Evolutionary conservation across 2,329 filamentous ascomycete species (phyloP).

Genomic region (Fusarium sp.): DNA sequence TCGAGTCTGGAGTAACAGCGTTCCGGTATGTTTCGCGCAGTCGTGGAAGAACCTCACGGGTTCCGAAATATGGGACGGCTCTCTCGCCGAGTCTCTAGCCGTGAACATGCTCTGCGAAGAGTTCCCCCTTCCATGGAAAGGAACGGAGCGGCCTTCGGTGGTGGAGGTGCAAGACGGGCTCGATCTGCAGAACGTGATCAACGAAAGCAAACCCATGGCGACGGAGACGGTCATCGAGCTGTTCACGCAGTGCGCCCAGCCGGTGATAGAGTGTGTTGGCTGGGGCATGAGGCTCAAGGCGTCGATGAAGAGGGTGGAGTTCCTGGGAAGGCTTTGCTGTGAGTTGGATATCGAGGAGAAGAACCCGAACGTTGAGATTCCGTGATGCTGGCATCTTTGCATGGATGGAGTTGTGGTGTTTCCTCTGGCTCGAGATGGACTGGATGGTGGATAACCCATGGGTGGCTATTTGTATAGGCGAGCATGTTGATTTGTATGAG

Average conservation of each 20-base stretch:
- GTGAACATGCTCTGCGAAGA: slow-evolving; percentile 48
- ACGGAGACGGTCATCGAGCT: slow-evolving; percentile 44
- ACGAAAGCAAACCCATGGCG: slow-evolving; percentile 40
- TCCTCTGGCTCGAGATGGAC: not conserved
- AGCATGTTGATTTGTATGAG: slow-evolving; percentile 19
- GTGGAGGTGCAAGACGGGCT: slow-evolving; percentile 46
- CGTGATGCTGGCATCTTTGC: slow-evolving; percentile 34
- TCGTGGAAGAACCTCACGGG: slow-evolving; percentile 47
- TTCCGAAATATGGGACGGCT: slow-evolving; percentile 34
- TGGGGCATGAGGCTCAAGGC: slow-evolving; percentile 44
- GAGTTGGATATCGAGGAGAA: slow-evolving; percentile 48
- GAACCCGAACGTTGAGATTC: slow-evolving; percentile 33
- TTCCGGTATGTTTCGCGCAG: slow-evolving; percentile 48
- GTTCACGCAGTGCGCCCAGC: slow-evolving; percentile 45
- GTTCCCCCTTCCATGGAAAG: slow-evolving; percentile 43
- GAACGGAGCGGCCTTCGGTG: slow-evolving; percentile 40
- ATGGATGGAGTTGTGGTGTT: slow-evolving; percentile 34
- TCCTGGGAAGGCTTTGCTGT: slow-evolving; percentile 44
- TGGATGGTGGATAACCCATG: not conserved
- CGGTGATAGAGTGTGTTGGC: slow-evolving; percentile 41
- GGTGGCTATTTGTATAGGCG: slow-evolving; percentile 14
- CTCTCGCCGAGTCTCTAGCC: slow-evolving; percentile 42
- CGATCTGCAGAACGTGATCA: slow-evolving; percentile 40
- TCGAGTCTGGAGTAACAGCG: slow-evolving; percentile 47
- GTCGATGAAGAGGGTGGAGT: slow-evolving; percentile 44